Percentiles rank a stretch among this genome's conserved stretches.
phyloP scores from a whole-genome alignment of 176 grass and related monocot genomes.

The Avena eriantha region DNA sequence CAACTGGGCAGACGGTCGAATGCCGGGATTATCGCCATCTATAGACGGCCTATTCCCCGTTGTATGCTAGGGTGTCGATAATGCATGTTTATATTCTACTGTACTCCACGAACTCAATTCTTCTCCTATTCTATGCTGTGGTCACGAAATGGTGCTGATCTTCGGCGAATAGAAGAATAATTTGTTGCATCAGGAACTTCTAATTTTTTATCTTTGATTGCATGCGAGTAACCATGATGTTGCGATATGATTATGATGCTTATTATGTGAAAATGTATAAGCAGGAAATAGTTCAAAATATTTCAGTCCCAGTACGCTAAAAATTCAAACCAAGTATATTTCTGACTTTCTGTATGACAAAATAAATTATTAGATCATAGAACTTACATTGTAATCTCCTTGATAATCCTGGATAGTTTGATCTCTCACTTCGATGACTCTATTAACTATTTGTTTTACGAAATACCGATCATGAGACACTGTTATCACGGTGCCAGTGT shows the following conservation, averaged over 20 bases:
- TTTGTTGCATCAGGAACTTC: slow-evolving; percentile 16
- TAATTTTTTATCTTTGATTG: slow-evolving; percentile 8
- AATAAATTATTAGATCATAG: slow-evolving; percentile 31
- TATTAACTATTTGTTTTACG: slow-evolving; percentile 93
- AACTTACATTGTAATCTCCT: slow-evolving; percentile 96
- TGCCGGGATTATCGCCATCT: too few relatives aligned
- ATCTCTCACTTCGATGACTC: slow-evolving; percentile 92
- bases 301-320: neutral
- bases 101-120: too few relatives aligned
- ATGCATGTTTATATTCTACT: too few relatives aligned
- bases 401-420: slow-evolving; percentile 83
- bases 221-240: neutral
- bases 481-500: slow-evolving; percentile 86
- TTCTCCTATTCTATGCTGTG: too few relatives aligned
- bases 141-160: too few relatives aligned
- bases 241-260: slow-evolving; percentile 11
- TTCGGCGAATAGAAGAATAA: too few relatives aligned
- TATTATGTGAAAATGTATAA: slow-evolving; percentile 18
- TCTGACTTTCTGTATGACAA: neutral
- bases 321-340: neutral
- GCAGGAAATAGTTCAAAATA: slow-evolving; percentile 23
- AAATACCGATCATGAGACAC: slow-evolving; percentile 99
- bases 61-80: too few relatives aligned
- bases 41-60: too few relatives aligned
- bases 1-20: too few relatives aligned